A percentile compares a stretch with the other conserved stretches of the same genome.
Conservation (phyloP, 768 basidiomycete genomes). For the Boletus rubropictus region DNA sequence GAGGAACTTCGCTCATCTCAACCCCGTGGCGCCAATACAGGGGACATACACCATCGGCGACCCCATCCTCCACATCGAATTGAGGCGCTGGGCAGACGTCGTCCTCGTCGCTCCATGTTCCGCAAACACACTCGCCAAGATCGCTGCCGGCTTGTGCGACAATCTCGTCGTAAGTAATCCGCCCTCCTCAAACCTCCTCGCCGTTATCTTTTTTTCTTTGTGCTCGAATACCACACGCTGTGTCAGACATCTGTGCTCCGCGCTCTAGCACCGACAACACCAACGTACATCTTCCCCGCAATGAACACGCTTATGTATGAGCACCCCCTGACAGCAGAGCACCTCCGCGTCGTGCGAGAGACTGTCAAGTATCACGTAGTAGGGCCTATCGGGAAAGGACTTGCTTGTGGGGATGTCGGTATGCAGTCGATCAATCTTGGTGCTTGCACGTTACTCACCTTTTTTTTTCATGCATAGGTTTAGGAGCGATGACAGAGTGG, state of each 20-base stretch:
- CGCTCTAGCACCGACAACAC: conserved; percentile 76
- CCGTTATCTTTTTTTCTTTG: background rate
- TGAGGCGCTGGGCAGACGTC: conserved; percentile 89
- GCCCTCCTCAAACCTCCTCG: too few relatives aligned
- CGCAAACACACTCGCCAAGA: conserved; percentile 94
- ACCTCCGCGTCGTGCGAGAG: conserved; percentile 69
- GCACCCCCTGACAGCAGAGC: conserved; percentile 84
- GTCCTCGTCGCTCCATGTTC: conserved; percentile 95
- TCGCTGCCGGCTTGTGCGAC: conserved; percentile 84
- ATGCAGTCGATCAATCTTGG: conserved; percentile 19
- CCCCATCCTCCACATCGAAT: conserved; percentile 94
- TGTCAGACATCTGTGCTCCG: conserved; percentile 72
- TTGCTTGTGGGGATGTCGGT: conserved; percentile 94
- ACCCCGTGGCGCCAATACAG: conserved; percentile 33
- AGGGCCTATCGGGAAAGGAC: conserved; percentile 80
- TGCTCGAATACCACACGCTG: background rate
- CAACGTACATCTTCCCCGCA: conserved; percentile 89
- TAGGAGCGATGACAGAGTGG: conserved; percentile 98
- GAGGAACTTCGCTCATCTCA: background rate
- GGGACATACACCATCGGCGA: conserved; percentile 73
- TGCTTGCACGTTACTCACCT: background rate
- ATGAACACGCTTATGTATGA: conserved; percentile 99
- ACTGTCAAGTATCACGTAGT: conserved; percentile 74
- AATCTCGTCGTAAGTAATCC: conserved; percentile 62
- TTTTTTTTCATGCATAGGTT: conserved; percentile 39